These are phyloP conservation scores for Penicillium sp. DNA, from an alignment of 2,329 filamentous ascomycete genomes.

Conservation along the genomic window DNA sequence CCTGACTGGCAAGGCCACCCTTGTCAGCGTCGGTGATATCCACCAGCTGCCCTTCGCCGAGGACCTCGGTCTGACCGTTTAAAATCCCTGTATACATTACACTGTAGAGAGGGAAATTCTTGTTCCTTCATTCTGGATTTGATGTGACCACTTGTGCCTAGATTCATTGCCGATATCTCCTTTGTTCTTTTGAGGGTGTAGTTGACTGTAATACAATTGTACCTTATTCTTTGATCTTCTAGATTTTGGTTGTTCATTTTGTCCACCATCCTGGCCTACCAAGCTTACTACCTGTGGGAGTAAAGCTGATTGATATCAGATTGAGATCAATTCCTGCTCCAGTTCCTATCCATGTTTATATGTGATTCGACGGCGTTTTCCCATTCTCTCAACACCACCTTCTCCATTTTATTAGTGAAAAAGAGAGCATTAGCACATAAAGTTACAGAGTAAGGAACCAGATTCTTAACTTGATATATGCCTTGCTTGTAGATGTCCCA, in stretches of 20 bases:
- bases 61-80: slow-evolving; percentile 93
- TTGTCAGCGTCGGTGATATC: slow-evolving; percentile 88
- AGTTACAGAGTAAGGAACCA: no score
- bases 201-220: slow-evolving; percentile 45
- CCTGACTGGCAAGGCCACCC: slow-evolving; percentile 83
- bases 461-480: no score
- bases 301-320: no score
- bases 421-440: no score
- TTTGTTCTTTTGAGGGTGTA: slow-evolving; percentile 38
- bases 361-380: no score
- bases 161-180: slow-evolving; percentile 41
- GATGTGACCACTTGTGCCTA: slow-evolving; percentile 38
- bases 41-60: slow-evolving; percentile 88
- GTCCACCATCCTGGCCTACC: neutral
- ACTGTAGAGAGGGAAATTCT: slow-evolving; percentile 37
- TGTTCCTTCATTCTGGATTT: slow-evolving; percentile 29
- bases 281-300: neutral
- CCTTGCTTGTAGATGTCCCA: no score
- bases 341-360: no score
- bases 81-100: slow-evolving; percentile 51
- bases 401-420: no score
- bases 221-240: slow-evolving; percentile 29
- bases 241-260: neutral
- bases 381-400: no score
- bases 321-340: no score